phyloP scores from a whole-genome alignment of 208 protist genomes.

The Crithidia expoeki region DNA sequence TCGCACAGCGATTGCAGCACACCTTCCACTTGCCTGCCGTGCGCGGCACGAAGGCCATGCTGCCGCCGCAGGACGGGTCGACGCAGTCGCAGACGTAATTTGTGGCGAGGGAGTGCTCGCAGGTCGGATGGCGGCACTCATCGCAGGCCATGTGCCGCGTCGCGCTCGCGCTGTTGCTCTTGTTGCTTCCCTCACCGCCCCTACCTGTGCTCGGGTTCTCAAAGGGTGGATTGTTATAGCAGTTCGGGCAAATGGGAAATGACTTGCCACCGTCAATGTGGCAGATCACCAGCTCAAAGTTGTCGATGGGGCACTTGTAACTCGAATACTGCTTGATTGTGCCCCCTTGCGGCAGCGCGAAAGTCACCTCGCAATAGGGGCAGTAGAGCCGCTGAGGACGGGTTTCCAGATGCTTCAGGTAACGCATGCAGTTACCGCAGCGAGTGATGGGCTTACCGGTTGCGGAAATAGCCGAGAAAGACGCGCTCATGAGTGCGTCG shows the following conservation, averaged over 20 bases:
- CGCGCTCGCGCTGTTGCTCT: background rate
- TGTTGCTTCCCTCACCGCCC: background rate
- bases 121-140: constrained; percentile 93
- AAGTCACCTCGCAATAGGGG: constrained; percentile 93
- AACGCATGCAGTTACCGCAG: constrained; percentile 94
- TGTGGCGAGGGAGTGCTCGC: constrained; percentile 82
- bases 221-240: constrained; percentile 96
- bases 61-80: constrained; percentile 69
- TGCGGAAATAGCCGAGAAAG: constrained; percentile 86
- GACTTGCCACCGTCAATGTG: constrained; percentile 90
- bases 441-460: constrained; percentile 86
- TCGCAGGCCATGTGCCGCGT: constrained; percentile 87
- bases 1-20: constrained; percentile 87
- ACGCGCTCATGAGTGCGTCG: constrained; percentile 94
- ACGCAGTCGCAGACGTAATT: constrained; percentile 91
- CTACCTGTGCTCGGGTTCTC: constrained; percentile 49
- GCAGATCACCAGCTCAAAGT: constrained; percentile 94
- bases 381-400: constrained; percentile 93
- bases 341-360: constrained; percentile 85
- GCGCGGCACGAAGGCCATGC: constrained; percentile 88
- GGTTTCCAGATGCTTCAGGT: constrained; percentile 86
- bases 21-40: constrained; percentile 89
- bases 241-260: constrained; percentile 92
- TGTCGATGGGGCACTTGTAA: constrained; percentile 92
- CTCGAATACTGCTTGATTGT: constrained; percentile 87